Base-by-base conservation (phyloP, 164 flowering plant genomes). In the Vitis amurensis region DNA sequence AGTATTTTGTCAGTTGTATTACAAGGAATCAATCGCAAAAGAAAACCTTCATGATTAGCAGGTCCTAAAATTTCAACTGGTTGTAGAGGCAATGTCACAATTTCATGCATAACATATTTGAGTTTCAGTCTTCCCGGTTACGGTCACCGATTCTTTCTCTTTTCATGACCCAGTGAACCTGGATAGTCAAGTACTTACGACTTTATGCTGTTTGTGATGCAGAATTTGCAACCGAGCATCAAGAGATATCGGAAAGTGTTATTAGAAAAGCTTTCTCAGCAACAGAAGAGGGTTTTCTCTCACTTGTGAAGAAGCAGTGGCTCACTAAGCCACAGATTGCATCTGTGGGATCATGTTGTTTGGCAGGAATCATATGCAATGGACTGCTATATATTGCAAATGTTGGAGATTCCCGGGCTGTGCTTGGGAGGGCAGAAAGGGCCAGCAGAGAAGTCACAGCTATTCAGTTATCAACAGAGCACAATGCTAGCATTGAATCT, bases 331-430 rank as follows among this genome's bases (percentile, higher is more conserved):
- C 93, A 23, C 81, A 85, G 55, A 72, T 88, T 60, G 89, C 90
- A 29, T 82, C 92, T 10, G 87, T 79, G 3, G 92, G 92, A 55
- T 71, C 92, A 10, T 88, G 92, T 66, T 88, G 90, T 74, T 71
- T 88, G 78, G 88, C 78, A 11, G 91, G 91, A 11, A 67, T 85
- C 27, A 71, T 88, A 52, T 79, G 82, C 74, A 64, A 75, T 57
- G 92, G 89, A n/a, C 31, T 77, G 14, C 70, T 88, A 17, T 81
- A 82, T 52, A 59, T 87, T 50, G 92, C 89, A 15, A 88, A 88
- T 76, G 87, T 71, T 30, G 92, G 91, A 56, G 92, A 88, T 68
- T 88, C 92, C 2, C 67, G 91, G 50, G 86, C 53, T 2, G 88
- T 88, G 13, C 74, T 88, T 59, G 92, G 92, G 50, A 77, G 81